A percentile compares a stretch with the other conserved stretches of the same genome.
Evolutionary conservation across 2,329 filamentous ascomycete species (phyloP).

Genomic region (Camptophora hylomeconis): DNA sequence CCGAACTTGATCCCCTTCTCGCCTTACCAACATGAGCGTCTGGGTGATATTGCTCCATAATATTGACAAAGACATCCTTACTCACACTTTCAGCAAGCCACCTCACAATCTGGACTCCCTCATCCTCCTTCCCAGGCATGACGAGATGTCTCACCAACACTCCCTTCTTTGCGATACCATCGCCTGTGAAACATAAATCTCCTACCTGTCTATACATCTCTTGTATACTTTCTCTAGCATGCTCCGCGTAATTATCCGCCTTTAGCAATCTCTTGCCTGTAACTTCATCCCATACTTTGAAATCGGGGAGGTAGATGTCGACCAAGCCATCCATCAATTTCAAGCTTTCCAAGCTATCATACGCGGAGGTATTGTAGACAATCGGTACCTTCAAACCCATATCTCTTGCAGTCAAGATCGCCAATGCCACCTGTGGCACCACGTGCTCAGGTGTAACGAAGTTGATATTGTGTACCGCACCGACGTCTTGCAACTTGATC

Average conservation of each 20-base stretch:
- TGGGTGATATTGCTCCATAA: slow-evolving; percentile 82
- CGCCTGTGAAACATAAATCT: slow-evolving; percentile 66
- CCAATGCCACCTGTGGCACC: slow-evolving; percentile 67
- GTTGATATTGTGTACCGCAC: slow-evolving; percentile 82
- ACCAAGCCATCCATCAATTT: slow-evolving; percentile 64
- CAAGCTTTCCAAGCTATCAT: slow-evolving; percentile 61
- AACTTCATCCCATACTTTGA: slow-evolving; percentile 62
- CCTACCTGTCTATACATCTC: slow-evolving; percentile 73
- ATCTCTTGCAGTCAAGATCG: slow-evolving; percentile 59
- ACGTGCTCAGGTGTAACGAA: slow-evolving; percentile 78
- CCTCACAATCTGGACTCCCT: slow-evolving; percentile 59
- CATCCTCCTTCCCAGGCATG: slow-evolving; percentile 68
- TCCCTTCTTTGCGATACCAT: slow-evolving; percentile 68
- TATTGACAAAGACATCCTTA: slow-evolving; percentile 64
- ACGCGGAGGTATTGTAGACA: slow-evolving; percentile 75
- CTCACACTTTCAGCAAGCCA: slow-evolving; percentile 65
- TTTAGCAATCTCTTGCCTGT: slow-evolving; percentile 63
- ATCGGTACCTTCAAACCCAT: slow-evolving; percentile 59
- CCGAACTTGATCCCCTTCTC: slow-evolving; percentile 26
- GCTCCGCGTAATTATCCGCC: slow-evolving; percentile 59
- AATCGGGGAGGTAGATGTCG: slow-evolving; percentile 79
- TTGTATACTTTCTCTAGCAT: slow-evolving; percentile 63
- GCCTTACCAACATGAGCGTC: slow-evolving; percentile 69
- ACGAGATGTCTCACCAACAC: slow-evolving; percentile 67
- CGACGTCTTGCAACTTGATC: slow-evolving; percentile 65